A percentile compares a stretch with the other conserved stretches of the same genome.
Conservation (phyloP, 2,329 filamentous ascomycete species). For the Mycogone perniciosa region DNA sequence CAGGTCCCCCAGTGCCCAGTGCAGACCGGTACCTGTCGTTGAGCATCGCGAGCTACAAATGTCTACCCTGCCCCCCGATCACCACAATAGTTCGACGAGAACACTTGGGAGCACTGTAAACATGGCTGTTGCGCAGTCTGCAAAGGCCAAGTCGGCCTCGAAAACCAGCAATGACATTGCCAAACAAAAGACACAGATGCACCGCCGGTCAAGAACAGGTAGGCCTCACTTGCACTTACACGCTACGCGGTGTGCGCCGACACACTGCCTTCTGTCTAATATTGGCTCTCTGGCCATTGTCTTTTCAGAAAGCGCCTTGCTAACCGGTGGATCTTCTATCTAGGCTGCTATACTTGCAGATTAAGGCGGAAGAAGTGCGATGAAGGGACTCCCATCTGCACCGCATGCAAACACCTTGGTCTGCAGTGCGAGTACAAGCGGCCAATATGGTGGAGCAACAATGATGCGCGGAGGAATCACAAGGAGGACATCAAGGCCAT, state of each 20-base stretch:
- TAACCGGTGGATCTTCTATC: not conserved
- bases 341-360: conserved; percentile 64
- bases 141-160: conserved; percentile 52
- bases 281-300: too few relatives aligned
- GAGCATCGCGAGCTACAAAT: conserved; percentile 44
- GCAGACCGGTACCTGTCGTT: conserved; percentile 16
- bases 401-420: conserved; percentile 66
- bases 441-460: conserved; percentile 96
- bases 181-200: conserved; percentile 77
- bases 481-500: conserved; percentile 96
- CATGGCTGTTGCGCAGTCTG: conserved; percentile 56
- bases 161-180: conserved; percentile 49
- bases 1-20: conserved; percentile 17
- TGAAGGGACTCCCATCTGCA: conserved; percentile 56
- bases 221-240: conserved; percentile 34
- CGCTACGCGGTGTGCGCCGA: too few relatives aligned
- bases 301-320: not conserved
- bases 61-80: conserved; percentile 60
- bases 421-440: conserved; percentile 93
- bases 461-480: conserved; percentile 74
- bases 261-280: too few relatives aligned
- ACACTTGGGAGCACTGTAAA: conserved; percentile 41
- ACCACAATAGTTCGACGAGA: conserved; percentile 44
- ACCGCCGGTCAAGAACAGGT: conserved; percentile 93
- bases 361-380: conserved; percentile 64